Evolutionary conservation across 2,329 filamentous ascomycete species (phyloP).

Genomic region (Aspergillus floridensis): DNA sequence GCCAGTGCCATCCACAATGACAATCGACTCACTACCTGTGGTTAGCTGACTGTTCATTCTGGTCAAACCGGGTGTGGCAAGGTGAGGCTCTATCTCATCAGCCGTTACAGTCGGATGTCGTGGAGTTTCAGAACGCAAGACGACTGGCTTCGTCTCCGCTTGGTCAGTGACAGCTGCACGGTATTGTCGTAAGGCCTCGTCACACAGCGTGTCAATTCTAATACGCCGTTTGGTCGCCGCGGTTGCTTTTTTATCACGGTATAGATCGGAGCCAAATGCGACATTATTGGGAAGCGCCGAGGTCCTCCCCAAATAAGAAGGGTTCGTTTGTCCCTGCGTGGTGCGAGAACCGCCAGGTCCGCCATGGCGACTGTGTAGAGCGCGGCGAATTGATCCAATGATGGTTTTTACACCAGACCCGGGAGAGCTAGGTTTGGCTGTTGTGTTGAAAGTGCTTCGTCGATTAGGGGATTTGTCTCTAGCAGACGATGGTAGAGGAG

Average conservation of each 20-base stretch:
- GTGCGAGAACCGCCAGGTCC: conserved; percentile 33
- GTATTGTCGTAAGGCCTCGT: conserved; percentile 74
- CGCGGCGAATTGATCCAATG: conserved; percentile 80
- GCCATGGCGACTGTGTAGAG: conserved; percentile 62
- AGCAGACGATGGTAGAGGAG: conserved; percentile 33
- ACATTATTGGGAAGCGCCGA: conserved; percentile 46
- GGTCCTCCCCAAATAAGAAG: conserved; percentile 38
- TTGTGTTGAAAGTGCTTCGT: conserved; percentile 30
- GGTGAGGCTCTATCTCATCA: not conserved
- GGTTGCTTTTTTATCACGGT: conserved; percentile 40
- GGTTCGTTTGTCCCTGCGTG: conserved; percentile 33
- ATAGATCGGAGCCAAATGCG: conserved; percentile 45
- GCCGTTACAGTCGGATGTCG: not conserved
- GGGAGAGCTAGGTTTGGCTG: conserved; percentile 26
- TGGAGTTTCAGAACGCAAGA: not conserved
- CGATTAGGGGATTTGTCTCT: conserved; percentile 25
- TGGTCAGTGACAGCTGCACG: conserved; percentile 61
- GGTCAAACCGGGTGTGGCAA: conserved; percentile 17
- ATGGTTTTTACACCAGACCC: conserved; percentile 77
- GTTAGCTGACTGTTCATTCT: conserved; percentile 60
- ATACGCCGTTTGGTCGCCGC: conserved; percentile 50
- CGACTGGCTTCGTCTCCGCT: conserved; percentile 6
- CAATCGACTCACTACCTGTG: conserved; percentile 80
- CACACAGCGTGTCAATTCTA: conserved; percentile 79
- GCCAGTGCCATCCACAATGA: conserved; percentile 72